phyloP scores from a whole-genome alignment of 352 stramenopile species.

The Phytophthora meadii region DNA sequence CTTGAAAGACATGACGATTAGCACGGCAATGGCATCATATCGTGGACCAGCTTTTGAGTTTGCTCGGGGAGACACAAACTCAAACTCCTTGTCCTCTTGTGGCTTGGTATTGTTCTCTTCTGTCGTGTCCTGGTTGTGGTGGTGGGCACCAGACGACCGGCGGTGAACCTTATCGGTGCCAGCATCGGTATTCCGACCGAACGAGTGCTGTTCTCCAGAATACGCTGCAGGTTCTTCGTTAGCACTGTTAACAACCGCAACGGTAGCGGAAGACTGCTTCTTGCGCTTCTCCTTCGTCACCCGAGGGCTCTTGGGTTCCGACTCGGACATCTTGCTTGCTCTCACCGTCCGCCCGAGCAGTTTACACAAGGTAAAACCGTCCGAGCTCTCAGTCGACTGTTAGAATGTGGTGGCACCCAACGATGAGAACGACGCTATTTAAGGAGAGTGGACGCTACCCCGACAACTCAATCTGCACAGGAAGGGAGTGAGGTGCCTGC shows the following conservation, averaged over 20 bases:
- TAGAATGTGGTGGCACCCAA: slow-evolving; percentile 16
- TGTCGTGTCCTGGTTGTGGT: slow-evolving; percentile 11
- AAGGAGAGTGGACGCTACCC: slow-evolving; percentile 3
- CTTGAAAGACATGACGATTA: slow-evolving; percentile 49
- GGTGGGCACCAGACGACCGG: slow-evolving; percentile 18
- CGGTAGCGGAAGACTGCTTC: slow-evolving; percentile 41
- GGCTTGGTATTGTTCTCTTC: slow-evolving; percentile 22
- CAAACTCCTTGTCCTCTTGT: slow-evolving; percentile 31
- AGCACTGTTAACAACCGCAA: slow-evolving; percentile 41
- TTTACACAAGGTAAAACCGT: slow-evolving; percentile 11
- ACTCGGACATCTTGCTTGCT: slow-evolving; percentile 30
- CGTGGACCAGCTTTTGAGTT: slow-evolving; percentile 25
- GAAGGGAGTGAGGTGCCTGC: background rate
- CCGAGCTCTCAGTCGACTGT: slow-evolving; percentile 18
- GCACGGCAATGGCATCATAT: slow-evolving; percentile 39
- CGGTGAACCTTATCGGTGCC: slow-evolving; percentile 28
- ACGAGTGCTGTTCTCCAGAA: slow-evolving; percentile 31
- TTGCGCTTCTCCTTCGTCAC: slow-evolving; percentile 41
- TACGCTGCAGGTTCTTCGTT: slow-evolving; percentile 24
- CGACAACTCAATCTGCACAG: slow-evolving; percentile 13
- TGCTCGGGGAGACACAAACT: slow-evolving; percentile 29
- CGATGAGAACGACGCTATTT: slow-evolving; percentile 8
- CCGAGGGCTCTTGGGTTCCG: slow-evolving; percentile 33
- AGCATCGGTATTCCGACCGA: slow-evolving; percentile 22
- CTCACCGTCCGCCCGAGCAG: background rate